Evolutionary conservation across 2,329 filamentous ascomycete species (phyloP).

Genomic region (Laburnicola sp.): DNA sequence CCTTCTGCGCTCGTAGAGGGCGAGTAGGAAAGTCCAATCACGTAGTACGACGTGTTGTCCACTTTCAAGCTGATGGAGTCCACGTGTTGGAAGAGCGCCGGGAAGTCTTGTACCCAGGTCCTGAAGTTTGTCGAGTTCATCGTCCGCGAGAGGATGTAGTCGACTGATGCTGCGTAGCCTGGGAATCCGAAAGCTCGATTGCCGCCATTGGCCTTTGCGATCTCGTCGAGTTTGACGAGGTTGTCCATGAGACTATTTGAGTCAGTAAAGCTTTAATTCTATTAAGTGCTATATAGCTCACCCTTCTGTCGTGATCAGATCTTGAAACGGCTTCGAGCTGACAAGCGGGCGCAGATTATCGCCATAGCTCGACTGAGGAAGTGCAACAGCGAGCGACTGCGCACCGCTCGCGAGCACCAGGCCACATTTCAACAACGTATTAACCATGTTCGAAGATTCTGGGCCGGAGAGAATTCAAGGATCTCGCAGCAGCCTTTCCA

Average conservation of each 20-base stretch:
- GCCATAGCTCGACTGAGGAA: constrained; percentile 26
- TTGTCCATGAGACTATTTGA: constrained; percentile 55
- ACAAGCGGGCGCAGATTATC: constrained; percentile 29
- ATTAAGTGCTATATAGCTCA: constrained; percentile 16
- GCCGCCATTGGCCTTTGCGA: constrained; percentile 59
- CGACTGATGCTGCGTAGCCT: constrained; percentile 61
- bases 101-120: constrained; percentile 56
- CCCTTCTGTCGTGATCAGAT: constrained; percentile 46
- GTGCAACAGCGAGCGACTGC: constrained; percentile 28
- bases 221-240: constrained; percentile 59
- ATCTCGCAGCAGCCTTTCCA: not conserved
- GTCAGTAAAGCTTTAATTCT: not conserved
- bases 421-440: constrained; percentile 34
- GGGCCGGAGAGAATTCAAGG: not conserved
- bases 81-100: constrained; percentile 50
- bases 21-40: constrained; percentile 52
- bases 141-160: constrained; percentile 59
- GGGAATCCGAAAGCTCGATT: constrained; percentile 64
- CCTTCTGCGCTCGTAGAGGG: constrained; percentile 53
- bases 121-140: constrained; percentile 44
- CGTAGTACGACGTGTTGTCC: constrained; percentile 42
- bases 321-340: constrained; percentile 47
- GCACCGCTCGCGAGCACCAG: constrained; percentile 30
- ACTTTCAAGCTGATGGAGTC: constrained; percentile 48
- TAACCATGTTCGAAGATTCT: constrained; percentile 5